Conservation (phyloP, 2,329 filamentous ascomycete genomes). For the Neonectria sp. region DNA sequence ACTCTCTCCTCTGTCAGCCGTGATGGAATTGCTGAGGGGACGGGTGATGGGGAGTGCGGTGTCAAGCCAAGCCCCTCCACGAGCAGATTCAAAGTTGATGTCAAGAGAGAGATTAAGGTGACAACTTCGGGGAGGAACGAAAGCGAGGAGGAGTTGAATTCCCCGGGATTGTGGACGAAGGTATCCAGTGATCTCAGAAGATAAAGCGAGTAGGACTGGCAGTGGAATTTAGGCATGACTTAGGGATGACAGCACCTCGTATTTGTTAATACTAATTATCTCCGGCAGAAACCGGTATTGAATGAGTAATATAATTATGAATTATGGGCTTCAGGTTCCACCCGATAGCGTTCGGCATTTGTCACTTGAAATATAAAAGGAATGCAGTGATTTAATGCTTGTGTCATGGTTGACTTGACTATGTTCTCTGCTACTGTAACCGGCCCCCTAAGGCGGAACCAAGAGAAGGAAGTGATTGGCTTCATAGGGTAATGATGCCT, state of each 20-base stretch:
- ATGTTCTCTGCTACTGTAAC: too few relatives aligned
- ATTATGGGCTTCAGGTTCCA: background rate
- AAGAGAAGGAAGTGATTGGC: too few relatives aligned
- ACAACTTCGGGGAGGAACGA: conserved; percentile 27
- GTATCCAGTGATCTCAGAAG: background rate
- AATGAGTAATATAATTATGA: too few relatives aligned
- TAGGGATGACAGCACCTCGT: background rate
- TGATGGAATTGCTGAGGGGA: background rate
- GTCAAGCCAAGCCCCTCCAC: background rate
- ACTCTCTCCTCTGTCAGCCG: conserved; percentile 34
- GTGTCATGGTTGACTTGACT: background rate
- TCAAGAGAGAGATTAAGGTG: conserved; percentile 35
- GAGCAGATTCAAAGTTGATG: conserved; percentile 11
- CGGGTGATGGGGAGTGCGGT: background rate
- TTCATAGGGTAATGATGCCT: too few relatives aligned
- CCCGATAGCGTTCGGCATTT: background rate
- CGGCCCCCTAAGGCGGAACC: too few relatives aligned
- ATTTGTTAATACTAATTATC: background rate
- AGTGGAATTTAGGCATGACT: background rate
- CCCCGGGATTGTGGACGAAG: conserved; percentile 16
- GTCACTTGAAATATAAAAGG: background rate
- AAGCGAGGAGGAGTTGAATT: conserved; percentile 38
- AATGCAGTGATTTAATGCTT: too few relatives aligned
- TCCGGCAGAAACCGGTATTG: background rate
- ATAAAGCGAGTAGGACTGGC: background rate